These are phyloP conservation scores for Colletotrichum simmondsii DNA, from an alignment of 2,329 filamentous ascomycete genomes.

Conservation along the genomic window DNA sequence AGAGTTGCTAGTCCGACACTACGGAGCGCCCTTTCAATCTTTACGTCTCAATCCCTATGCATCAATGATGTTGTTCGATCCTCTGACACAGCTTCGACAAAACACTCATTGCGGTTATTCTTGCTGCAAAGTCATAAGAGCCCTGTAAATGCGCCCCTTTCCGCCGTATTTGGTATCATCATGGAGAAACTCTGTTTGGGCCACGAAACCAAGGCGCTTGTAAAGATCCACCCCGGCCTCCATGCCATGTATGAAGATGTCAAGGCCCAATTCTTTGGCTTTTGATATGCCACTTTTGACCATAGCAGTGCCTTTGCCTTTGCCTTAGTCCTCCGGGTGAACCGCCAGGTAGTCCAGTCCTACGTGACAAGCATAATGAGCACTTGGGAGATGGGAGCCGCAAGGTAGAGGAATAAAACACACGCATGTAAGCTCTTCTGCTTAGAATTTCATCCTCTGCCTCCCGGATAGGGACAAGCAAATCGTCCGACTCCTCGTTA, in stretches of 20 bases:
- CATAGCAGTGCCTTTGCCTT: background rate
- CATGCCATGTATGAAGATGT: background rate
- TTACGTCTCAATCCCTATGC: too few relatives aligned
- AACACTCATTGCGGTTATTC: background rate
- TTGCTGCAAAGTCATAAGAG: background rate
- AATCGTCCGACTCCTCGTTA: background rate
- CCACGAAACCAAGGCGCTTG: background rate
- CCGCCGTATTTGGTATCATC: background rate
- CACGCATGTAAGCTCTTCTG: background rate
- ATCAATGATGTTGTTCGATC: too few relatives aligned
- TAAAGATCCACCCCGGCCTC: background rate
- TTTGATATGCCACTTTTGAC: background rate
- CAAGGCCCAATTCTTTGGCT: background rate
- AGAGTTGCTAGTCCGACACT: too few relatives aligned
- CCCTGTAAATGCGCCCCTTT: background rate
- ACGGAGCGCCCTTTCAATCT: too few relatives aligned
- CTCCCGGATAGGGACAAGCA: background rate
- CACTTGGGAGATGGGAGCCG: background rate
- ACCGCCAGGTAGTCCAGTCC: background rate
- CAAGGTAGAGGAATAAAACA: too few relatives aligned
- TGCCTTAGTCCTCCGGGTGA: background rate
- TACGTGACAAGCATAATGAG: background rate
- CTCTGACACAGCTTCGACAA: background rate
- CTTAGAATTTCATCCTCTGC: background rate
- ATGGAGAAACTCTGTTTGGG: background rate